Conservation (phyloP, 306 rosid species). For the Oemleria cerasiformis region DNA sequence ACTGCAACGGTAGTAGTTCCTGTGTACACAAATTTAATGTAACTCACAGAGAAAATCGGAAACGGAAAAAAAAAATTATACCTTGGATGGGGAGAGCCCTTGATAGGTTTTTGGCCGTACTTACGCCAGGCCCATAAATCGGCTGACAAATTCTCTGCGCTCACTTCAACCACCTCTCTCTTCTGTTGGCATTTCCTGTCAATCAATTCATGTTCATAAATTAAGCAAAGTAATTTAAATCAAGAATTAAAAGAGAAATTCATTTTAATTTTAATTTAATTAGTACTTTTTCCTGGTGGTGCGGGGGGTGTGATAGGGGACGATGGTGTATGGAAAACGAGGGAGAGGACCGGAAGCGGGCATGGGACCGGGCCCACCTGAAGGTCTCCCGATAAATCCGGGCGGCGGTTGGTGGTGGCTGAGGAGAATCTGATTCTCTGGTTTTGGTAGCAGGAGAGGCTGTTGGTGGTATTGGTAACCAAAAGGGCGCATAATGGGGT, state of each 20-base stretch:
- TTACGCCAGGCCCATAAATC: constrained; percentile 92
- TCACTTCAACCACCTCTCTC: constrained; percentile 47
- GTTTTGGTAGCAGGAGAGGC: neutral
- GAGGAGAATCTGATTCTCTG: neutral
- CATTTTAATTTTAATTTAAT: neutral
- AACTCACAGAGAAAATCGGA: constrained; percentile 16
- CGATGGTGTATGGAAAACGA: no score
- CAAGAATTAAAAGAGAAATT: neutral
- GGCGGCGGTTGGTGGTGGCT: neutral
- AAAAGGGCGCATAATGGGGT: neutral
- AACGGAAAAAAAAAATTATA: constrained; percentile 10
- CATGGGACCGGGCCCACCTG: no score
- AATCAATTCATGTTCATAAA: neutral
- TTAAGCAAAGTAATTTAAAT: neutral
- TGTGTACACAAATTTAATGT: constrained; percentile 7
- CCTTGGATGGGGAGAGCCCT: constrained; percentile 86
- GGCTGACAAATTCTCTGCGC: constrained; percentile 49
- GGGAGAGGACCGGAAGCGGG: no score
- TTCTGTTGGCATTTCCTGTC: constrained; percentile 54
- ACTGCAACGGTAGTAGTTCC: constrained; percentile 84
- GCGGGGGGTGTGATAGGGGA: constrained; percentile 21
- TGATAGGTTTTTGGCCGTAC: constrained; percentile 77
- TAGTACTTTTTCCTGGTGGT: constrained; percentile 50
- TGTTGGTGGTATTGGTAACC: constrained; percentile 30
- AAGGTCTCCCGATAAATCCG: neutral